These are phyloP conservation scores for Aphanomyces astaci DNA, from an alignment of 352 stramenopile genomes.

Conservation along the genomic window DNA sequence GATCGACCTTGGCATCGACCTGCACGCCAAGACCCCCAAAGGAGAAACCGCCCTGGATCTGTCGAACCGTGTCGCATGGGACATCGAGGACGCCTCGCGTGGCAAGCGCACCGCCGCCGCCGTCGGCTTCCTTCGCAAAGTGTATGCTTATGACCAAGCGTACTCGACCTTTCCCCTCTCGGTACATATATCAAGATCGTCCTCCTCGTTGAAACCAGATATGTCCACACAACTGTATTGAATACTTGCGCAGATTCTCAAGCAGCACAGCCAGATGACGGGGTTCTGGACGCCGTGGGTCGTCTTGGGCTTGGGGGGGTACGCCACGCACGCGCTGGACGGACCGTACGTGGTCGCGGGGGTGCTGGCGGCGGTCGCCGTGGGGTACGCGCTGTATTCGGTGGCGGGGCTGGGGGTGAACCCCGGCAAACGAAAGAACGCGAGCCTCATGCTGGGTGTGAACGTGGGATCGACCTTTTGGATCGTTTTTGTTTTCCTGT, in stretches of 20 bases:
- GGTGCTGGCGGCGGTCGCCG: constrained; percentile 30
- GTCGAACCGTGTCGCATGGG: background rate
- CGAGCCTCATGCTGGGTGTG: constrained; percentile 59
- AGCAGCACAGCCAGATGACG: constrained; percentile 61
- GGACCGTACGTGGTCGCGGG: constrained; percentile 35
- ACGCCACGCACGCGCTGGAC: constrained; percentile 33
- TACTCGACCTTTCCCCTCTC: constrained; percentile 10
- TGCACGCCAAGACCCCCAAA: constrained; percentile 36
- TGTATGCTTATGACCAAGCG: background rate
- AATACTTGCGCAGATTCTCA: constrained; percentile 6
- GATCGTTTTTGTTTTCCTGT: constrained; percentile 42
- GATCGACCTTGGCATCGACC: constrained; percentile 45
- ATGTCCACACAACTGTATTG: too few relatives aligned
- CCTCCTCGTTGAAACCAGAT: too few relatives aligned
- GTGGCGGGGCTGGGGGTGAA: constrained; percentile 55
- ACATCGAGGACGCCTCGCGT: background rate
- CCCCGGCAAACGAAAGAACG: constrained; percentile 64
- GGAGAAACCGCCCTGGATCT: constrained; percentile 46
- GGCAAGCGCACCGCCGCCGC: background rate
- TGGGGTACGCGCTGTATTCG: constrained; percentile 37
- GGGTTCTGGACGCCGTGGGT: constrained; percentile 68
- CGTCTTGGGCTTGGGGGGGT: constrained; percentile 39
- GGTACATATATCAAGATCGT: background rate
- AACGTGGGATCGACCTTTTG: constrained; percentile 65
- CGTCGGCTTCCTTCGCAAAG: background rate